Percentiles rank a stretch among this genome's conserved stretches.
Evolutionary conservation across 768 basidiomycete genomes (phyloP).

Genomic region (Lactarius tabidus): DNA sequence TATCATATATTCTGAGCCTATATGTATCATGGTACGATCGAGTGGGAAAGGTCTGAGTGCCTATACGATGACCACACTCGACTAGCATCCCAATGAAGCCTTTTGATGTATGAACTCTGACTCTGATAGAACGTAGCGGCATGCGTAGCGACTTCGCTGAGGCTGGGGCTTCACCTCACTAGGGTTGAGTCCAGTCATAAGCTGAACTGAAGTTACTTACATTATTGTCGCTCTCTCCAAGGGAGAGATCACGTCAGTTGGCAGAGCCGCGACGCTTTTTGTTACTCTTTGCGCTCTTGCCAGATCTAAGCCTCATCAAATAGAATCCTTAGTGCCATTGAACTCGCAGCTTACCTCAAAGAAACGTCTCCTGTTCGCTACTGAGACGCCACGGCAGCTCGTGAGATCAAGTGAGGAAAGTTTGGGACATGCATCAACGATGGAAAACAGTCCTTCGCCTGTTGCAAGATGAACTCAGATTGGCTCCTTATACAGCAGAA

Average conservation of each 20-base stretch:
- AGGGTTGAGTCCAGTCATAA: not conserved
- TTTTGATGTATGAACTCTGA: not conserved
- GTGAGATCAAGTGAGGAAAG: slow-evolving; percentile 59
- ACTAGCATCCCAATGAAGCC: not conserved
- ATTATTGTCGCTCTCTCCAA: not conserved
- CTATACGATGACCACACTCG: not conserved
- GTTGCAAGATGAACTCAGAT: not conserved
- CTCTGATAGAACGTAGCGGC: not conserved
- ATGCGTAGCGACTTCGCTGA: not conserved
- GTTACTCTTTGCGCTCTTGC: slow-evolving; percentile 1
- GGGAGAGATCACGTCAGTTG: not conserved
- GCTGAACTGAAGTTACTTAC: not conserved
- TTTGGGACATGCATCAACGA: slow-evolving; percentile 54
- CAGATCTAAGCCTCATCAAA: slow-evolving; percentile 8
- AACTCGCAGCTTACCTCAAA: slow-evolving; percentile 47
- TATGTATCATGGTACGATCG: not conserved
- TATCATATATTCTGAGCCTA: not conserved
- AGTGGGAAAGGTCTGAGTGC: not conserved
- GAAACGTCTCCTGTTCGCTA: slow-evolving; percentile 58
- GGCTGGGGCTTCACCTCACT: not conserved
- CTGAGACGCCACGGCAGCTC: slow-evolving; percentile 58
- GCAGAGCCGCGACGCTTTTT: not conserved
- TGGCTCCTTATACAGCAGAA: not conserved
- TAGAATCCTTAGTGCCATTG: not conserved
- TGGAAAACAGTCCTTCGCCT: slow-evolving; percentile 53